Evolutionary conservation across 2,329 filamentous ascomycete species (phyloP), one percentile per base, ranked within the genome.

Genomic region (Parastagonospora avenae): DNA sequence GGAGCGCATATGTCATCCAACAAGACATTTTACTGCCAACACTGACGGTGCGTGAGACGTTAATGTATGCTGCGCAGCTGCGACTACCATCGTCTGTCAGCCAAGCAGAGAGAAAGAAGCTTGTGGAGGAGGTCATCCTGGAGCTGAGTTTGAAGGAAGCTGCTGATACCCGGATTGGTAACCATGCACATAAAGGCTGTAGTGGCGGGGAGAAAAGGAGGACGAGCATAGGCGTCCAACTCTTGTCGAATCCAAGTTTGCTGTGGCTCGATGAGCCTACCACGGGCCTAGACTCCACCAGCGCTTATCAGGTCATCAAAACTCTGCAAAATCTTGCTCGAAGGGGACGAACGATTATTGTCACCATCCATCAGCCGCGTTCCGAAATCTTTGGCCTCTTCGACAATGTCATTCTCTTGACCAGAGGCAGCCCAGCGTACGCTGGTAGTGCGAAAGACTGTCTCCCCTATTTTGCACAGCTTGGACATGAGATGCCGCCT

Each of bases 321-420:
- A 91, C 88, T 0, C 72, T 92, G 8, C 90, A 91, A 64, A 78
- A 75, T 7, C 77, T 92, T 2, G 86, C 88, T 0, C 77, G 78
- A 31, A 87, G 87, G 65, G 88, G 88, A 0, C 77, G 88, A 19
- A 92, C 88, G 0, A 79, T 92, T 47, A 82, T 92, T 11, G 86
- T 86, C 0, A 91, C 88, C 0, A 89, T 92, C 31, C 89, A 92
- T 67, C 87, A 91, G 55, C 89, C 89, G 15, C 80, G 89, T 15
- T 91, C 88, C 0, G 89, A 92, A 67, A 92, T 92, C 11, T 92
- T 89, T 88, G 81, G 84, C 29, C 79, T 91, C 12, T 90, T 92
- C 63, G 89, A 92, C 68, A 85, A 85, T 51, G 77, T 92, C 7
- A 77, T 91, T 8, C 78, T 92, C 10, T 70, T 92, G 2, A 85